Percentiles rank a stretch among this genome's conserved stretches.
Evolutionary conservation across 148 eudicot species (phyloP).

Genomic region (Euryodendron excelsum): DNA sequence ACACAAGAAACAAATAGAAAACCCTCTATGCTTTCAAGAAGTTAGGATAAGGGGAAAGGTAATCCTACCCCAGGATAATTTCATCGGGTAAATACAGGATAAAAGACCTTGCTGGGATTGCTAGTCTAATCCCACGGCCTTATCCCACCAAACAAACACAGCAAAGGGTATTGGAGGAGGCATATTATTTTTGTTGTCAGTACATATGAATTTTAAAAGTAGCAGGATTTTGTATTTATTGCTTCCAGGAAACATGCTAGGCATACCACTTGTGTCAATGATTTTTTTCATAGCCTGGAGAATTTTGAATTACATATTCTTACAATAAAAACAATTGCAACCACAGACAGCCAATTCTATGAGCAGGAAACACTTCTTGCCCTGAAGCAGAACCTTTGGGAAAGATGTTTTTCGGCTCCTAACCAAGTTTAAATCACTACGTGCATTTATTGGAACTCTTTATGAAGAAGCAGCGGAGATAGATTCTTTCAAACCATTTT

Average conservation of each 20-base stretch:
- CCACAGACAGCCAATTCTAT: not conserved
- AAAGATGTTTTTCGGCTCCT: not conserved
- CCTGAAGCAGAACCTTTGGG: not conserved
- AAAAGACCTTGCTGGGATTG: too few relatives aligned
- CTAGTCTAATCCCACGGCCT: too few relatives aligned
- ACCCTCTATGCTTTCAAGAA: too few relatives aligned
- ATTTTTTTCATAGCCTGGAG: too few relatives aligned
- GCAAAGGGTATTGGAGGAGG: too few relatives aligned
- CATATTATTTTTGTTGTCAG: not conserved
- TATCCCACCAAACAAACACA: too few relatives aligned
- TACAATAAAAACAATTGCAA: not conserved
- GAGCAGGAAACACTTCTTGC: not conserved
- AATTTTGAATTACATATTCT: too few relatives aligned
- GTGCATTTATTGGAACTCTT: not conserved
- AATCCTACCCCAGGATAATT: too few relatives aligned
- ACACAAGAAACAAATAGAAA: too few relatives aligned
- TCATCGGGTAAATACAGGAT: too few relatives aligned
- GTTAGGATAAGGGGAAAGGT: too few relatives aligned
- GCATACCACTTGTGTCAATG: not conserved
- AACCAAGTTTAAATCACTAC: not conserved
- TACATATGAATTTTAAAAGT: too few relatives aligned
- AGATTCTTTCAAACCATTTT: not conserved
- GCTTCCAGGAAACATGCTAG: not conserved
- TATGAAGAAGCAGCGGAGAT: not conserved
- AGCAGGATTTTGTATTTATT: not conserved